Conservation (phyloP, 306 rosid species). For the Pyrus communis region DNA sequence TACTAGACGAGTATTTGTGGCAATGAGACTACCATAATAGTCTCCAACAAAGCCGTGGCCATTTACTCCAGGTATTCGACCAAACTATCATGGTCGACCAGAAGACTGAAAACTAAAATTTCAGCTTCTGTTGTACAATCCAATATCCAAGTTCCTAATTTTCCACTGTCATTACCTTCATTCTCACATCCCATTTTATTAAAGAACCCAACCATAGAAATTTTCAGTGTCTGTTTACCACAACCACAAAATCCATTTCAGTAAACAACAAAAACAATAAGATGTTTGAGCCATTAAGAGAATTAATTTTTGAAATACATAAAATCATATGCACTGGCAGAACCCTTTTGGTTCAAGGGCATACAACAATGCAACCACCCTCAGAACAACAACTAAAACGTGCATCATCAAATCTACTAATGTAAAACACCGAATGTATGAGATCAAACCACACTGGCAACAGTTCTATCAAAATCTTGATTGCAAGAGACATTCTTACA, state of each 20-base stretch:
- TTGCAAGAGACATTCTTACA: conserved; percentile 20
- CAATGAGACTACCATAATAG: neutral
- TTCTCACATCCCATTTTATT: neutral
- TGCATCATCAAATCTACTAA: neutral
- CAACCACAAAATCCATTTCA: neutral
- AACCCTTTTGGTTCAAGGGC: neutral
- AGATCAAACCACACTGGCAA: neutral
- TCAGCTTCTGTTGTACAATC: neutral
- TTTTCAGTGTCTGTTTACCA: neutral
- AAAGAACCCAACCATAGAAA: neutral
- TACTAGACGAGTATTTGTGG: neutral
- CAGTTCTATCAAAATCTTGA: neutral
- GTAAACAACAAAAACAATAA: neutral
- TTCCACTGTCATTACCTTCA: neutral
- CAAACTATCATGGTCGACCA: neutral
- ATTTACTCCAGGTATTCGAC: neutral
- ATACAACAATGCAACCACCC: neutral
- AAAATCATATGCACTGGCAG: neutral
- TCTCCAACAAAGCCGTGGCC: neutral
- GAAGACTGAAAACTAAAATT: neutral
- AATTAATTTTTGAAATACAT: too few species aligned
- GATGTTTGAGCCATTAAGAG: neutral
- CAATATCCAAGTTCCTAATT: neutral
- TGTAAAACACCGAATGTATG: neutral
- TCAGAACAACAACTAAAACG: neutral